These are phyloP conservation scores for Aspergillus cristatus DNA, from an alignment of 495 filamentous ascomycete genomes.

Conservation along the genomic window DNA sequence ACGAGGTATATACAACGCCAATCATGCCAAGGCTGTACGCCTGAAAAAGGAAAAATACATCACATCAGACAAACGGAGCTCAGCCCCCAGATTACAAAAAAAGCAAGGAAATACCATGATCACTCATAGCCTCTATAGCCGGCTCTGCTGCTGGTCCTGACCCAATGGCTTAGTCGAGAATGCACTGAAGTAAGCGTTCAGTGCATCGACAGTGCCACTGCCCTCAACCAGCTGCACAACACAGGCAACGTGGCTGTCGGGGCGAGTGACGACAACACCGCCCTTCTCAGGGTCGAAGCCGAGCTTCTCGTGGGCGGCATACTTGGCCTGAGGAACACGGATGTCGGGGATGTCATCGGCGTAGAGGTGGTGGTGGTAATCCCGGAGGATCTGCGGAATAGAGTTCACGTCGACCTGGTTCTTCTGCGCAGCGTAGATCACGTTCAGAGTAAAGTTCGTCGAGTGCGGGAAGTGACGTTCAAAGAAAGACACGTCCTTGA, in stretches of 20 bases:
- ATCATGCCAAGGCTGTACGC: slow-evolving; percentile 22
- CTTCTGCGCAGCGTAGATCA: slow-evolving; percentile 58
- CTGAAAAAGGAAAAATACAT: too few species aligned
- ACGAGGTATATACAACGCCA: slow-evolving; percentile 25
- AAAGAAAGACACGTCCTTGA: slow-evolving; percentile 59
- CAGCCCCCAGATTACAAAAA: too few species aligned
- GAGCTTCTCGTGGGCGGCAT: slow-evolving; percentile 79
- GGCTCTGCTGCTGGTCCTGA: slow-evolving; percentile 31
- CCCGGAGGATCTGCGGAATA: slow-evolving; percentile 56
- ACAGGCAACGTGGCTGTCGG: slow-evolving; percentile 78
- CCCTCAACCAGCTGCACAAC: slow-evolving; percentile 66
- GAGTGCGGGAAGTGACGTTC: slow-evolving; percentile 78
- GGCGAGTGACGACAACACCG: slow-evolving; percentile 71
- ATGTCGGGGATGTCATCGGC: slow-evolving; percentile 75
- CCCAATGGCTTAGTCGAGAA: slow-evolving; percentile 44
- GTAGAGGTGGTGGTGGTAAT: slow-evolving; percentile 78
- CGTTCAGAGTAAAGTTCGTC: slow-evolving; percentile 67
- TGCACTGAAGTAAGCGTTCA: slow-evolving; percentile 72
- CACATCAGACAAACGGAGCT: too few species aligned
- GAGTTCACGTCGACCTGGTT: slow-evolving; percentile 54
- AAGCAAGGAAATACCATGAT: too few species aligned
- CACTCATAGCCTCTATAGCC: slow-evolving; percentile 23
- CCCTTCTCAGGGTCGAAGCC: slow-evolving; percentile 65
- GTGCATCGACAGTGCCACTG: slow-evolving; percentile 65
- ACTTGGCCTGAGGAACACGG: slow-evolving; percentile 55